Evolutionary conservation across 768 basidiomycete species (phyloP).

Genomic region (Psilocybe tampanensis): DNA sequence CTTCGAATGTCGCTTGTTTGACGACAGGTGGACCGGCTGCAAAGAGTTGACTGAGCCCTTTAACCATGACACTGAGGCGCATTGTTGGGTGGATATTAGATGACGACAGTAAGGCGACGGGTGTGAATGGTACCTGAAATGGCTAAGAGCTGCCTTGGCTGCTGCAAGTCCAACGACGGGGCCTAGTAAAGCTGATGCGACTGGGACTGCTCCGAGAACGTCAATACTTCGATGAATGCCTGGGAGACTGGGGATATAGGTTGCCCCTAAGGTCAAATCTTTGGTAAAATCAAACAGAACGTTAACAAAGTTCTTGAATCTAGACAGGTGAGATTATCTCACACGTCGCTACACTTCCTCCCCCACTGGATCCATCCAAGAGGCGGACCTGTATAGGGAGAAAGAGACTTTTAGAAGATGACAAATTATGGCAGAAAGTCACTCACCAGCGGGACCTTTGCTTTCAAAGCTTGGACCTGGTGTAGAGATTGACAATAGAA

Average conservation of each 20-base stretch:
- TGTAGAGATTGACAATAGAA: too few species aligned
- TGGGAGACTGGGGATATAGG: constrained; percentile 38
- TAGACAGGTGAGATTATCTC: neutral
- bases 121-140: constrained; percentile 36
- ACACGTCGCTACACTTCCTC: constrained; percentile 43
- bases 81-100: neutral
- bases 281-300: neutral
- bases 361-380: constrained; percentile 44
- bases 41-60: constrained; percentile 38
- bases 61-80: constrained; percentile 39
- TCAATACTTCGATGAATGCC: constrained; percentile 40
- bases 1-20: constrained; percentile 38
- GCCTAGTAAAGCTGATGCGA: constrained; percentile 39
- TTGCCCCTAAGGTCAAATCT: constrained; percentile 39
- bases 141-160: constrained; percentile 39
- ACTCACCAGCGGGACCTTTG: constrained; percentile 37
- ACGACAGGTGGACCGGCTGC: constrained; percentile 39
- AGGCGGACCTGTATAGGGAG: constrained; percentile 34
- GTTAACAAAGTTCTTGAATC: neutral
- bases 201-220: constrained; percentile 37
- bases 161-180: constrained; percentile 44
- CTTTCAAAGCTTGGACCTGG: constrained; percentile 35
- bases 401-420: neutral
- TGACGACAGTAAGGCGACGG: neutral
- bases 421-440: neutral